Conservation (phyloP, 139 green algal genomes). For the Chlamydomonas eustigma region DNA sequence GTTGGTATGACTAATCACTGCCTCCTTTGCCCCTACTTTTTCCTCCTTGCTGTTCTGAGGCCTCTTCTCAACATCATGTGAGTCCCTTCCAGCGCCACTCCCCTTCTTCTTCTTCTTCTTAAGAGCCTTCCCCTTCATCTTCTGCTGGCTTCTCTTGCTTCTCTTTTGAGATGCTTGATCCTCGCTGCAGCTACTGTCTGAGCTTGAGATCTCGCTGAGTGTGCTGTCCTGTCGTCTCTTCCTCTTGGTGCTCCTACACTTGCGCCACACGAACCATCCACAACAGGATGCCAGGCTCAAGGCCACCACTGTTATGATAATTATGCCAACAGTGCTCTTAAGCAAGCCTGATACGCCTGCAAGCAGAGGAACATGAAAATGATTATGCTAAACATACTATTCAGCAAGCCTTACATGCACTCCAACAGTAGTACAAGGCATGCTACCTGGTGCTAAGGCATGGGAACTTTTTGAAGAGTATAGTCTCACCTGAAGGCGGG, state of each 20-base stretch:
- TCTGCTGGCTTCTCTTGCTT: neutral
- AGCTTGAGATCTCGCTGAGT: too few relatives aligned
- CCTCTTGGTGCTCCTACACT: neutral
- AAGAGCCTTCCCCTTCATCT: too few relatives aligned
- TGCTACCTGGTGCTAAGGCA: neutral
- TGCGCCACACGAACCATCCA: neutral
- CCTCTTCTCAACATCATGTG: neutral
- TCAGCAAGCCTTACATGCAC: neutral
- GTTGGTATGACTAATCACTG: too few relatives aligned
- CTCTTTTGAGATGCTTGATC: neutral
- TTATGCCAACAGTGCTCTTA: neutral
- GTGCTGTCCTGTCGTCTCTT: neutral
- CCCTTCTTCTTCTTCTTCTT: too few relatives aligned
- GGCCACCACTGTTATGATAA: neutral
- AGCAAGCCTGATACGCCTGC: neutral
- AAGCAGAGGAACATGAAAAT: neutral
- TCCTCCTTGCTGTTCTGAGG: neutral
- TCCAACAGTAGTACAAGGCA: too few relatives aligned
- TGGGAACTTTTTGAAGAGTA: neutral
- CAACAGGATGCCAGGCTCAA: neutral
- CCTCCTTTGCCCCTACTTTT: too few relatives aligned
- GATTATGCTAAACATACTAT: neutral
- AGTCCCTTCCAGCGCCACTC: too few relatives aligned
- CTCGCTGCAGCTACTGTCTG: neutral
- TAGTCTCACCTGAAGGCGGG: neutral